Percentiles rank a stretch among this genome's conserved stretches.
These are phyloP conservation scores for Sanghuangporus sanghuang DNA, from an alignment of 1,284 basidiomycete species.

Conservation along the genomic window DNA sequence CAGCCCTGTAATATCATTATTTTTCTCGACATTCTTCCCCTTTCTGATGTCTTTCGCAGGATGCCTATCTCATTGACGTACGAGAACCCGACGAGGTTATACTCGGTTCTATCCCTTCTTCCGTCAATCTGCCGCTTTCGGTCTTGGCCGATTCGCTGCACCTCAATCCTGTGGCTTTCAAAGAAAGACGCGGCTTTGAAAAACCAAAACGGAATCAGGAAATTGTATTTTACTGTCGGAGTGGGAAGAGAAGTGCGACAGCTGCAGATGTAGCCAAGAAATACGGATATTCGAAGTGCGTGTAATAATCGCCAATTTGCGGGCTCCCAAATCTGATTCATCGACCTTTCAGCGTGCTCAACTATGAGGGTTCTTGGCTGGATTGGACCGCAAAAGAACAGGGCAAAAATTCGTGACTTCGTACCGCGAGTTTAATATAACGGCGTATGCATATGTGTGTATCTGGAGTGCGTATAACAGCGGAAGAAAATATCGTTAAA, in stretches of 20 bases:
- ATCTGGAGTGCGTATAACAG: background rate
- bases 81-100: conserved; percentile 92
- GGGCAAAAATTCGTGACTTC: conserved; percentile 17
- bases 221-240: conserved; percentile 92
- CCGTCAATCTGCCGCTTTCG: conserved; percentile 91
- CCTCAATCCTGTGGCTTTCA: conserved; percentile 56
- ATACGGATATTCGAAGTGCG: conserved; percentile 83
- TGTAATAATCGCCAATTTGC: background rate
- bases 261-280: conserved; percentile 83
- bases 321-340: background rate
- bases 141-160: conserved; percentile 69
- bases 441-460: background rate
- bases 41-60: conserved; percentile 37
- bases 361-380: conserved; percentile 91
- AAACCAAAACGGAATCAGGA: conserved; percentile 79
- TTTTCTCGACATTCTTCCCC: background rate
- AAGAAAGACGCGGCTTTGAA: conserved; percentile 73
- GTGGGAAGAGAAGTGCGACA: conserved; percentile 79
- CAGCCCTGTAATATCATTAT: conserved; percentile 47
- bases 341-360: conserved; percentile 53
- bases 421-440: background rate
- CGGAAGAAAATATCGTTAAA: too few species aligned
- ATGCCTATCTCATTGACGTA: conserved; percentile 86
- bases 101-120: conserved; percentile 92
- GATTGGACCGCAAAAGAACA: conserved; percentile 79